Percentiles rank a stretch among this genome's conserved stretches.
Conservation (phyloP, 371 early-diverging fungal genomes). For the Actinomortierella wolfii region DNA sequence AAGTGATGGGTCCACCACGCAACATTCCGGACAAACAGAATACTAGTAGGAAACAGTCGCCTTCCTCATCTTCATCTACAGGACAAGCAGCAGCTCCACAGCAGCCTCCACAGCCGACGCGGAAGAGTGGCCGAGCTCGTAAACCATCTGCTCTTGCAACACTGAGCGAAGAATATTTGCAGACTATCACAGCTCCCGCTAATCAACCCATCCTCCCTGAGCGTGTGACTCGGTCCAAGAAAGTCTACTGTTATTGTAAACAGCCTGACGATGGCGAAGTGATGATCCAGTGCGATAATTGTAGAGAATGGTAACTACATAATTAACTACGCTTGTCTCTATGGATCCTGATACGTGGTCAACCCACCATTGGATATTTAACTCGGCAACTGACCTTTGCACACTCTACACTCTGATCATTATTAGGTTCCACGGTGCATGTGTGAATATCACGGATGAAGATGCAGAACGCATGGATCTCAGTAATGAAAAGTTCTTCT, state of each 20-base stretch:
- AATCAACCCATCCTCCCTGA: conserved; percentile 12
- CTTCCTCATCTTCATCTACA: background rate
- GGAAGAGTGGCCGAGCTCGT: conserved; percentile 28
- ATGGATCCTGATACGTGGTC: too few species aligned
- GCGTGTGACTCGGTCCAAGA: conserved; percentile 50
- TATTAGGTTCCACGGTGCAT: conserved; percentile 76
- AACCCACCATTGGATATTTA: conserved; percentile 5
- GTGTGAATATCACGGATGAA: conserved; percentile 70
- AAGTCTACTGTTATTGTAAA: conserved; percentile 75
- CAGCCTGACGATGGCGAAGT: conserved; percentile 71
- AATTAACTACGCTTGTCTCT: background rate
- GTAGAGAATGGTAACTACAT: conserved; percentile 71
- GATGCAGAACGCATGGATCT: conserved; percentile 60
- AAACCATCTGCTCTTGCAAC: conserved; percentile 25
- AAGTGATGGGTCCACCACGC: background rate
- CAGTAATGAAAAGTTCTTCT: conserved; percentile 47
- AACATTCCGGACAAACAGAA: background rate
- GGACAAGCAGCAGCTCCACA: background rate
- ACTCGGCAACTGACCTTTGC: too few species aligned
- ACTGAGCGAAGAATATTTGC: conserved; percentile 29
- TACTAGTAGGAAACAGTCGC: background rate
- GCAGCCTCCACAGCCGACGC: conserved; percentile 6
- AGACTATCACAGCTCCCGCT: conserved; percentile 7
- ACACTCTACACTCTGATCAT: too few species aligned
- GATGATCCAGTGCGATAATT: conserved; percentile 81